These are phyloP conservation scores for Spiraea crenata DNA, from an alignment of 331 rosid genomes.

Conservation along the genomic window DNA sequence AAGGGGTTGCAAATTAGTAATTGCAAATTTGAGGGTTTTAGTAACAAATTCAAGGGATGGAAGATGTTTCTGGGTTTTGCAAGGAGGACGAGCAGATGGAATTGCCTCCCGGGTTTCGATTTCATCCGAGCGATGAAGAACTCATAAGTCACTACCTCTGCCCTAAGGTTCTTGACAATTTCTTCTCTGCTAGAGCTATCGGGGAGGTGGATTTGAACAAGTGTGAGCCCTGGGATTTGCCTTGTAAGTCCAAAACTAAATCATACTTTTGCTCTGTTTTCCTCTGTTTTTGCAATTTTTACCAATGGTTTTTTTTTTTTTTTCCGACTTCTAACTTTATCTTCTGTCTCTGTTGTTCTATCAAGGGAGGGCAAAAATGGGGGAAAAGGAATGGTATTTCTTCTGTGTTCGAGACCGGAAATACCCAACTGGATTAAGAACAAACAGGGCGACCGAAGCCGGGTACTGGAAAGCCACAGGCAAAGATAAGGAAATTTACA, in stretches of 20 bases:
- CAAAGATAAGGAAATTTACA: constrained; percentile 70
- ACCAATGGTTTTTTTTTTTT: not conserved
- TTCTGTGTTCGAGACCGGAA: constrained; percentile 75
- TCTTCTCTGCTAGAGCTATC: constrained; percentile 56
- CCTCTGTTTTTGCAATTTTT: not conserved
- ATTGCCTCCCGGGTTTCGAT: constrained; percentile 89
- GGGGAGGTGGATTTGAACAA: constrained; percentile 75
- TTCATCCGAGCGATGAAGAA: constrained; percentile 90
- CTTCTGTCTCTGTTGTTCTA: constrained; percentile 10
- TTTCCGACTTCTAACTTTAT: not conserved
- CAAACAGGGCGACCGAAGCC: constrained; percentile 77
- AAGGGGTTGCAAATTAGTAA: not conserved
- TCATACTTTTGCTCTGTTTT: constrained; percentile 9
- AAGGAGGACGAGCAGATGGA: constrained; percentile 41
- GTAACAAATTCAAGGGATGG: constrained; percentile 39
- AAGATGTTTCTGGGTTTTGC: constrained; percentile 15
- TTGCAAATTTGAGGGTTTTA: constrained; percentile 14
- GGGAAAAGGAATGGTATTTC: constrained; percentile 81
- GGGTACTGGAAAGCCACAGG: constrained; percentile 99
- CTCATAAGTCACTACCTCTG: constrained; percentile 70
- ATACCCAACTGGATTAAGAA: constrained; percentile 82
- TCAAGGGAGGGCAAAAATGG: constrained; percentile 77
- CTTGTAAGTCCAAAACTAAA: constrained; percentile 42
- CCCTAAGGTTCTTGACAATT: constrained; percentile 48
- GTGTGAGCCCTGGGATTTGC: constrained; percentile 96